Evolutionary conservation across 129 eudicot species (phyloP).

Genomic region (Escallonia herrerae): DNA sequence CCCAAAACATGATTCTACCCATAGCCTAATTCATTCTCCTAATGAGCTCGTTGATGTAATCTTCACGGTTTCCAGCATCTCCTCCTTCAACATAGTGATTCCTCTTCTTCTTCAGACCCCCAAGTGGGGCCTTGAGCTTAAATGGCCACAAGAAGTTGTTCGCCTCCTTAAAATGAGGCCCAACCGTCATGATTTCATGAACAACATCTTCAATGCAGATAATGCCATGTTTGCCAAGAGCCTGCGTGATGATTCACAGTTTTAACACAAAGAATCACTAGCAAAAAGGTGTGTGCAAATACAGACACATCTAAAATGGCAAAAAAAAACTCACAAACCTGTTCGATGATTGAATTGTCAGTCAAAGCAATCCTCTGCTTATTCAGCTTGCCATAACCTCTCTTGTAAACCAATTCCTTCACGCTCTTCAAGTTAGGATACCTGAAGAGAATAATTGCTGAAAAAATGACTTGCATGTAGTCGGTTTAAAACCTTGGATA

Average conservation of each 20-base stretch:
- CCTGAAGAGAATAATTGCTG: constrained; percentile 13
- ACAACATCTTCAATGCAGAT: constrained; percentile 65
- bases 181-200: constrained; percentile 79
- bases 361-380: constrained; percentile 65
- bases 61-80: constrained; percentile 84
- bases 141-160: constrained; percentile 87
- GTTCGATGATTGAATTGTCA: constrained; percentile 58
- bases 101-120: constrained; percentile 72
- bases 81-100: constrained; percentile 87
- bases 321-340: constrained; percentile 27
- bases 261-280: too few species aligned
- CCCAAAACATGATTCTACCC: too few species aligned
- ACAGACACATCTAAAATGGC: background rate
- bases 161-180: constrained; percentile 75
- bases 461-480: background rate
- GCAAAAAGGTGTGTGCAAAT: background rate
- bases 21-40: constrained; percentile 63
- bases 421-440: constrained; percentile 81
- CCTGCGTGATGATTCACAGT: constrained; percentile 19
- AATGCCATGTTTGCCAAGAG: constrained; percentile 62
- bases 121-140: constrained; percentile 68
- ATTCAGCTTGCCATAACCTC: constrained; percentile 78
- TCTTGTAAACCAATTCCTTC: constrained; percentile 72
- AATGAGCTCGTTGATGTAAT: constrained; percentile 63
- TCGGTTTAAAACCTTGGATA: background rate